Conservation (phyloP, 768 basidiomycete genomes). For the Leccinum truebloodii region DNA sequence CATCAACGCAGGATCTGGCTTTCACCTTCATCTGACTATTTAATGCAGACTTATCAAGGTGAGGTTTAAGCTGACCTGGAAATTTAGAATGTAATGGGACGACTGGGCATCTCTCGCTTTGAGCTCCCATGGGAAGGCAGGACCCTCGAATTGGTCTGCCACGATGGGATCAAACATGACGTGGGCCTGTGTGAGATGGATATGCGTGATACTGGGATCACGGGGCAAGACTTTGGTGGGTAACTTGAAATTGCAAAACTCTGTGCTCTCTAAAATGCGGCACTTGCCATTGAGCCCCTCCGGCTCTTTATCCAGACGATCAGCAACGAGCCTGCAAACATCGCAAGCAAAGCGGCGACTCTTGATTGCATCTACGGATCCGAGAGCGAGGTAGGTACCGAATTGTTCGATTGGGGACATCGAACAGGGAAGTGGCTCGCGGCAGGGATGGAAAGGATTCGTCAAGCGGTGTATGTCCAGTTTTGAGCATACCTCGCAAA, state of each 20-base stretch:
- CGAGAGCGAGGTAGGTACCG: neutral
- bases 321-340: slow-evolving; percentile 16
- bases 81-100: slow-evolving; percentile 3
- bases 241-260: slow-evolving; percentile 12
- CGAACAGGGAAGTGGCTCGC: slow-evolving; percentile 2
- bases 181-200: slow-evolving; percentile 14
- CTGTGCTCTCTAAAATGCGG: neutral
- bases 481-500: slow-evolving; percentile 13
- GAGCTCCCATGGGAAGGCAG: slow-evolving; percentile 14
- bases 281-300: slow-evolving; percentile 10
- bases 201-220: slow-evolving; percentile 12
- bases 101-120: neutral
- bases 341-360: slow-evolving; percentile 10
- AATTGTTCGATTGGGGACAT: neutral
- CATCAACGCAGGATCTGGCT: neutral
- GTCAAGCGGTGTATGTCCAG: slow-evolving; percentile 3
- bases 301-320: slow-evolving; percentile 14
- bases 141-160: neutral
- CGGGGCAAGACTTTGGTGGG: slow-evolving; percentile 1
- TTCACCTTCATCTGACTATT: slow-evolving; percentile 7
- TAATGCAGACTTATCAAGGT: neutral
- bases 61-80: slow-evolving; percentile 10
- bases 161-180: slow-evolving; percentile 4
- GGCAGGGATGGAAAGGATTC: slow-evolving; percentile 7
- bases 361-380: slow-evolving; percentile 20